Evolutionary conservation across 441 rosid genomes (phyloP).

Genomic region (Croton setiger): DNA sequence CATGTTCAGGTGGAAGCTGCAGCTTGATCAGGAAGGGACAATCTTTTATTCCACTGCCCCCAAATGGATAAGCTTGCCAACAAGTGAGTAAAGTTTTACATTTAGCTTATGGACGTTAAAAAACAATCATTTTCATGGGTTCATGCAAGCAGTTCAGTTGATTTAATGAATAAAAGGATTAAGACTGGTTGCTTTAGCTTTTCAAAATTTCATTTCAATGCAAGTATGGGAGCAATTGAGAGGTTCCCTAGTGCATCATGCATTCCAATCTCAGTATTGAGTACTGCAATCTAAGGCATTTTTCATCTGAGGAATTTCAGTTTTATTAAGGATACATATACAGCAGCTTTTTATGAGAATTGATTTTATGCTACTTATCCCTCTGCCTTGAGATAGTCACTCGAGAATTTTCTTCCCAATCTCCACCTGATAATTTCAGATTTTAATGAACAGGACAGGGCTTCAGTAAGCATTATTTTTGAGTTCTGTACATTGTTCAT

Average conservation of each 20-base stretch:
- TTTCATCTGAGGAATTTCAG: not conserved
- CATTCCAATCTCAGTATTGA: not conserved
- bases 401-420: not conserved
- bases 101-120: not conserved
- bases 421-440: not conserved
- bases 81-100: constrained; percentile 29
- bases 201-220: not conserved
- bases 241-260: not conserved
- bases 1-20: constrained; percentile 84
- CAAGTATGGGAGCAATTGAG: not conserved
- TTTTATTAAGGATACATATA: not conserved
- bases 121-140: not conserved
- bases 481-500: not conserved
- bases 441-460: not conserved
- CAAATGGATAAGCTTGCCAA: constrained; percentile 57
- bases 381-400: constrained; percentile 9
- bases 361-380: not conserved
- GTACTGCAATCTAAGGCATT: not conserved
- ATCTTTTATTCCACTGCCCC: constrained; percentile 91
- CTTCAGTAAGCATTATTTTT: not conserved
- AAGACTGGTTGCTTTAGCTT: not conserved
- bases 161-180: not conserved
- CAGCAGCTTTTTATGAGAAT: not conserved
- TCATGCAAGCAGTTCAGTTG: not conserved
- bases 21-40: constrained; percentile 85